Evolutionary conservation across 2,329 filamentous ascomycete genomes (phyloP), one percentile per base, ranked within the genome.

Genomic region (Paraconiothyrium brasiliense): DNA sequence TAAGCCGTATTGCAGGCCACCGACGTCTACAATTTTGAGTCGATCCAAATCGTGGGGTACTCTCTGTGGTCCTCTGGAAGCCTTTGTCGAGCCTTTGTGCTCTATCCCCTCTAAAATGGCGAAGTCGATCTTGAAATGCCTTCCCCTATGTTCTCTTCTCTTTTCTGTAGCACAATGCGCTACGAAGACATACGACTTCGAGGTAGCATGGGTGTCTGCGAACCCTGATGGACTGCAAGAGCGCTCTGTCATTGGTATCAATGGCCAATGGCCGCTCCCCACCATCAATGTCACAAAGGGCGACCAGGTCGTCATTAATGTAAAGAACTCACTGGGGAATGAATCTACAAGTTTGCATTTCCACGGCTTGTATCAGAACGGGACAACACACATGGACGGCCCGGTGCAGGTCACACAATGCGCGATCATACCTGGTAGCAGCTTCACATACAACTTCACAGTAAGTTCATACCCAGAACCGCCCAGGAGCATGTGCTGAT

Each of bases 341-440:
- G 76, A 86, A 67, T 86, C 84, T 13, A 90, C 89, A 9, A 86
- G 84, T 41, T 82, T 94, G 5, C 92, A 94, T 73, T 94, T 91
- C 75, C 92, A 94, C 67, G 92, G 92, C 16, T 84, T 94, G 64
- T 92, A 88, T 71, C 90, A 93, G 72, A 92, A 92, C 67, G 90
- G 90, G 11, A 91, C 90, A 0, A 92, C 88, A 61, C 84, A 84
- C 59, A 92, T 92, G 89, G 91, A 94, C 70, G 92, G 91, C 0
- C 85, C 90, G 1, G 82, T 87, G 0, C 89, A 86, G 39, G 84
- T 92, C 5, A 89, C 86, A 0, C 90, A 79, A 54, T 78, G 77
- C 35, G 67, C 63, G 0, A 90, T 93, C 56, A 82, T 86, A 0
- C 87, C 90, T 1, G 87, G 87, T 0, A 80, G 82, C 5, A 86